Percentiles rank a stretch among this genome's conserved stretches.
Evolutionary conservation across 441 rosid species (phyloP).

Genomic region (Aleurites moluccanus): DNA sequence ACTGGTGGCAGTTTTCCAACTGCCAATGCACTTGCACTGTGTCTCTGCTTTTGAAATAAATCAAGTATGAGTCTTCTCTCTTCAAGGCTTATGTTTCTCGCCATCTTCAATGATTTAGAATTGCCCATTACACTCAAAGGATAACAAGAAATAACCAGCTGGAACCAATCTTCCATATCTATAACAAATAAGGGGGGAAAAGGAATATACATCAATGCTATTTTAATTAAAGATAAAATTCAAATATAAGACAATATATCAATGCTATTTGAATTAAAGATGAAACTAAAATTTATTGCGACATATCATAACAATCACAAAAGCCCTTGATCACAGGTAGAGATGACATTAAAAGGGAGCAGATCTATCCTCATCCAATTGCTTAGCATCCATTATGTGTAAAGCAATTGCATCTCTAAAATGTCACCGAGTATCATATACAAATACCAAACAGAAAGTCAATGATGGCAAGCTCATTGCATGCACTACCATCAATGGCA

Average conservation of each 20-base stretch:
- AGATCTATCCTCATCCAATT: background rate
- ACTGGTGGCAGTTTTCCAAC: slow-evolving; percentile 50
- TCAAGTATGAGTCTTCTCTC: slow-evolving; percentile 69
- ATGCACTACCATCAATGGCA: background rate
- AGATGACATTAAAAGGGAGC: background rate
- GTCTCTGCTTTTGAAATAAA: slow-evolving; percentile 82
- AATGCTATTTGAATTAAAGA: slow-evolving; percentile 1
- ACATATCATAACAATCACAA: background rate
- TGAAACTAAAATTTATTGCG: slow-evolving; percentile 10
- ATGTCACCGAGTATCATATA: slow-evolving; percentile 5
- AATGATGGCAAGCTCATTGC: background rate
- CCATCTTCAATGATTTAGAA: slow-evolving; percentile 52
- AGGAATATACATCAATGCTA: slow-evolving; percentile 11
- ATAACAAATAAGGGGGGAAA: background rate
- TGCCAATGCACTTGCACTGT: slow-evolving; percentile 36
- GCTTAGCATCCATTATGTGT: background rate
- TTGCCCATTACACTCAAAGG: slow-evolving; percentile 48
- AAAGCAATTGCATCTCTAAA: background rate
- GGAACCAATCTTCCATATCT: slow-evolving; percentile 95
- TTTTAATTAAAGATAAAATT: slow-evolving; percentile 18
- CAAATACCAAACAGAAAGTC: background rate
- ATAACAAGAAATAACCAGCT: slow-evolving; percentile 81
- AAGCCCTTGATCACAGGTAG: background rate
- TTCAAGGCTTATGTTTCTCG: slow-evolving; percentile 51
- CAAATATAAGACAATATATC: background rate